Evolutionary conservation across 768 basidiomycete species (phyloP), one percentile per base, ranked within the genome.

Genomic region (Clathrus columnatus): DNA sequence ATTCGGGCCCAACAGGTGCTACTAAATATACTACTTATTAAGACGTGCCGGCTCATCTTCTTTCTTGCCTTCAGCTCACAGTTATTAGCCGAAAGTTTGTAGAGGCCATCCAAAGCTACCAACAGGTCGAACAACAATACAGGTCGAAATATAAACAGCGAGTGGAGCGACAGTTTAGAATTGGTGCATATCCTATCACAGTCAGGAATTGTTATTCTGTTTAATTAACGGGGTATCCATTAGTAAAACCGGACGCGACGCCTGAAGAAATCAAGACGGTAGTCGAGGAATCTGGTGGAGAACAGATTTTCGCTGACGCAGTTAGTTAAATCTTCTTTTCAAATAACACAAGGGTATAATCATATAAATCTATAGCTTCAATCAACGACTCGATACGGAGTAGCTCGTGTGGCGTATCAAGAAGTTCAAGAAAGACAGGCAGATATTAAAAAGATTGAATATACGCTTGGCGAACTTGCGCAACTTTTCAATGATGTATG

Each of bases 191-290:
- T 47, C 6, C 17, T 16, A 8, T 18, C 58, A 53, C 21, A 36
- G 36, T 4, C 24, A 21, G 26, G 7, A n/a, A 16, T 59, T 23
- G 17, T 16, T 45, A 4, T 27, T n/a, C n/a, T 43, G 18, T 44
- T 26, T 32, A 21, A 45, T 32, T 46, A 32, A 29, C 28, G n/a
- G n/a, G 44, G 7, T 18, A 48, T 5, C 14, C 23, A 49, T 2
- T 57, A 89, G 91, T 91, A 46, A 93, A 94, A 68, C 89, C 90
- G 2, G 81, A 91, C 62, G 92, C 92, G 18, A 83, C 89, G 26
- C 78, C 80, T 10, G 84, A 91, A 57, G 91, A 95, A 65, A 73
- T 95, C 30, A 73, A 78, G 56, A 84, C 87, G 16, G 81, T 83
- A 30, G 82, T 86, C 2, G 75, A 86, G 50, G 81, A 85, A 59